These are phyloP conservation scores for Xylaria telfairii DNA, from an alignment of 495 filamentous ascomycete species.

Conservation along the genomic window DNA sequence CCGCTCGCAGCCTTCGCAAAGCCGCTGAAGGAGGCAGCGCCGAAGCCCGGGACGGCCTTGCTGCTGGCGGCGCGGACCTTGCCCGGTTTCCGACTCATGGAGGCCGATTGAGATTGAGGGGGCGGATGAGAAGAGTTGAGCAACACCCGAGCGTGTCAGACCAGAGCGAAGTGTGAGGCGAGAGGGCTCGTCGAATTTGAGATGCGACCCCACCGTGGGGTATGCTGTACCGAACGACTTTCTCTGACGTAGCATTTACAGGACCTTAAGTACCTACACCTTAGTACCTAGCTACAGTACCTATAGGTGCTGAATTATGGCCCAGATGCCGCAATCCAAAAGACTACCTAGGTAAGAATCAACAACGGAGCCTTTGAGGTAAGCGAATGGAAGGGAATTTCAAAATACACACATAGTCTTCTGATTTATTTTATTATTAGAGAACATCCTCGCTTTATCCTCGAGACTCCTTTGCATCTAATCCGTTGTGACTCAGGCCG, in stretches of 20 bases:
- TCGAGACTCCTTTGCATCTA: neutral
- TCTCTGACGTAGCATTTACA: constrained; percentile 14
- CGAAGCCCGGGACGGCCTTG: constrained; percentile 38
- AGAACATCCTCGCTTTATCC: neutral
- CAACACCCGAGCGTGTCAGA: neutral
- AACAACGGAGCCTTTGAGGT: neutral
- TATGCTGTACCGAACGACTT: neutral
- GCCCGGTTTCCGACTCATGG: constrained; percentile 40
- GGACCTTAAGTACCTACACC: too few species aligned
- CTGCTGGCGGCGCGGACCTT: constrained; percentile 37
- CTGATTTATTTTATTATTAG: neutral
- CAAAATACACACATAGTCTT: neutral
- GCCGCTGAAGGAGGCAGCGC: constrained; percentile 49
- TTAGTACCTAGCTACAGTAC: too few species aligned
- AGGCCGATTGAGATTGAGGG: neutral
- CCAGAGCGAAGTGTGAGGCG: neutral
- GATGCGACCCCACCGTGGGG: constrained; percentile 41
- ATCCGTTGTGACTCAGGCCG: constrained; percentile 24
- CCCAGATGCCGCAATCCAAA: too few species aligned
- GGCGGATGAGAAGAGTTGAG: neutral
- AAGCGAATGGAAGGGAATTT: neutral
- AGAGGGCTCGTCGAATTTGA: neutral
- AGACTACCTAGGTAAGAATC: neutral
- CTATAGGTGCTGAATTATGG: too few species aligned
- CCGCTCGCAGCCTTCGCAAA: constrained; percentile 52